Percentiles rank a stretch among this genome's conserved stretches.
These are phyloP conservation scores for Backusella circina DNA, from an alignment of 192 early-diverging fungal genomes.

Conservation along the genomic window DNA sequence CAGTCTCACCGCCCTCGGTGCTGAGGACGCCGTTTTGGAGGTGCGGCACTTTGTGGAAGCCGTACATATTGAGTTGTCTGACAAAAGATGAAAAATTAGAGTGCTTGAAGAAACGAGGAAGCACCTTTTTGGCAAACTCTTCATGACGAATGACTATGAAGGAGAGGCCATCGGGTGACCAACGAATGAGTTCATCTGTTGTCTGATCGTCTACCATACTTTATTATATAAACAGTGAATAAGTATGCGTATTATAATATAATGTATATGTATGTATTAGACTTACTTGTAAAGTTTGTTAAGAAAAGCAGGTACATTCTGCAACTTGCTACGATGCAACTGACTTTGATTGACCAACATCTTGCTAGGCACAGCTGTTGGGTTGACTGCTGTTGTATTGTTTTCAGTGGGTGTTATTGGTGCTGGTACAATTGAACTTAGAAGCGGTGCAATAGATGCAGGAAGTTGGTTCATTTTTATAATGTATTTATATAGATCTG, in stretches of 20 bases:
- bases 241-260: neutral
- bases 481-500: neutral
- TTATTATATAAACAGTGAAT: neutral
- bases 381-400: neutral
- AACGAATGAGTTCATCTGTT: slow-evolving; percentile 85
- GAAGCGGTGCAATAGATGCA: slow-evolving; percentile 10
- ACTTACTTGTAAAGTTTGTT: slow-evolving; percentile 89
- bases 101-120: slow-evolving; percentile 90
- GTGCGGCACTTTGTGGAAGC: slow-evolving; percentile 95
- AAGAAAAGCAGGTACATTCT: slow-evolving; percentile 83
- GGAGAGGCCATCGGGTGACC: slow-evolving; percentile 84
- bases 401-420: neutral
- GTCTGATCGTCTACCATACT: slow-evolving; percentile 86
- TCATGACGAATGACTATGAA: slow-evolving; percentile 65
- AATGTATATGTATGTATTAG: neutral
- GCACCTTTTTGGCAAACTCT: slow-evolving; percentile 43
- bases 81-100: slow-evolving; percentile 89
- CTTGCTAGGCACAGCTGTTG: neutral
- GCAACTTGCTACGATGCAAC: slow-evolving; percentile 13
- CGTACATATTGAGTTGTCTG: slow-evolving; percentile 93
- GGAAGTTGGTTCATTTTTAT: slow-evolving; percentile 17
- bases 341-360: slow-evolving; percentile 13
- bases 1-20: slow-evolving; percentile 59
- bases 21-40: slow-evolving; percentile 84
- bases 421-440: neutral